Conservation (phyloP, 371 early-diverging fungal genomes). For the Mortierella sp. region DNA sequence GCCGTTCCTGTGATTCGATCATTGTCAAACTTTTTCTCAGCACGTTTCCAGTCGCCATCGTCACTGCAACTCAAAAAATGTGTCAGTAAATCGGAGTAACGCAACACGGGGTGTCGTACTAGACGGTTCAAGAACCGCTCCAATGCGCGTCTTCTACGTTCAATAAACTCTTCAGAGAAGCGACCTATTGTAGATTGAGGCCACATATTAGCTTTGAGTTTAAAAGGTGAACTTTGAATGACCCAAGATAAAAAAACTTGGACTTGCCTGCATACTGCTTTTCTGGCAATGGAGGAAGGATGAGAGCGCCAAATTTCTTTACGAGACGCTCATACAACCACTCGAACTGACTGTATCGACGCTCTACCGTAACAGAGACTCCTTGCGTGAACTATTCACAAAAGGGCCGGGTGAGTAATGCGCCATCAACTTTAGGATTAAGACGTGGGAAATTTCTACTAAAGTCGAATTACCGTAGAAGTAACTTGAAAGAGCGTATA, state of each 20-base stretch:
- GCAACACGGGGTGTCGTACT: slow-evolving; percentile 59
- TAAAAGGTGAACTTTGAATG: neutral
- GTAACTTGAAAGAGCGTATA: slow-evolving; percentile 61
- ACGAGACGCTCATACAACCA: slow-evolving; percentile 58
- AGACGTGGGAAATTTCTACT: neutral
- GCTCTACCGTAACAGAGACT: slow-evolving; percentile 58
- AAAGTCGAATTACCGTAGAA: slow-evolving; percentile 52
- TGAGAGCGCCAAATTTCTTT: slow-evolving; percentile 58
- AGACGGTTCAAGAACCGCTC: slow-evolving; percentile 60
- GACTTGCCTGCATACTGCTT: slow-evolving; percentile 59
- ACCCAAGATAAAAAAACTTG: neutral
- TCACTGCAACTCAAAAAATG: slow-evolving; percentile 60
- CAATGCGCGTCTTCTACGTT: slow-evolving; percentile 56
- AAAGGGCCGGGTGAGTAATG: neutral
- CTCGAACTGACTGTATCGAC: slow-evolving; percentile 61
- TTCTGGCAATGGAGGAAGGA: slow-evolving; percentile 59
- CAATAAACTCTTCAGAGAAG: slow-evolving; percentile 62
- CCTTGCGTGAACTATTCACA: slow-evolving; percentile 55
- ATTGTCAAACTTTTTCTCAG: slow-evolving; percentile 54
- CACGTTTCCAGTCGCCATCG: slow-evolving; percentile 60
- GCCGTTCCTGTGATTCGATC: slow-evolving; percentile 55
- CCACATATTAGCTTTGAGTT: neutral
- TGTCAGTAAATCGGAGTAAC: slow-evolving; percentile 60
- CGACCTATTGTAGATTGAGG: slow-evolving; percentile 38
- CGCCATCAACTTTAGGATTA: neutral